Evolutionary conservation across 2,329 filamentous ascomycete genomes (phyloP).

Genomic region (Claviceps lovelessii): DNA sequence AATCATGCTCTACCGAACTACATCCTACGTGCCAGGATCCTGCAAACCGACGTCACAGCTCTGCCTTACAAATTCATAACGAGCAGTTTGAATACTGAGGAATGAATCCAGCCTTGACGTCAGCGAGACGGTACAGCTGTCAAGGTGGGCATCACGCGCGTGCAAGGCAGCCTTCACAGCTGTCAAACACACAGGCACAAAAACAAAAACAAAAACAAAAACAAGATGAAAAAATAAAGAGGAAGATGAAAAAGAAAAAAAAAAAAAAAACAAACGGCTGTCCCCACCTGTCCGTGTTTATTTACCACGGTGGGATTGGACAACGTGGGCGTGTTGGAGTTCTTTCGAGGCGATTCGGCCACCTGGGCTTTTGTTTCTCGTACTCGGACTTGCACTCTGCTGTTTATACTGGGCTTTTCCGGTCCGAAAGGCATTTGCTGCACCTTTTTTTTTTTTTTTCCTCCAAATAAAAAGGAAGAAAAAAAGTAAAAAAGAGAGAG

Average conservation of each 20-base stretch:
- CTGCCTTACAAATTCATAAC: too few relatives aligned
- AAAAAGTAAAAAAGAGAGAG: too few relatives aligned
- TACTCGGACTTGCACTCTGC: too few relatives aligned
- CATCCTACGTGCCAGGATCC: too few relatives aligned
- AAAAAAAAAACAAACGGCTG: background rate
- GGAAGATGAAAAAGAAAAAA: too few relatives aligned
- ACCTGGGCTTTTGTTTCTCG: too few relatives aligned
- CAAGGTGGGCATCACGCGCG: background rate
- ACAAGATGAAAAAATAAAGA: background rate
- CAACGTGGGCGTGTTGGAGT: background rate
- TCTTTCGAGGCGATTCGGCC: background rate
- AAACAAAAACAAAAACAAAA: background rate
- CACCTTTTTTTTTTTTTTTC: too few relatives aligned
- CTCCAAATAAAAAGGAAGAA: too few relatives aligned
- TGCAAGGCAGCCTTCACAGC: background rate
- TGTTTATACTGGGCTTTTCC: too few relatives aligned
- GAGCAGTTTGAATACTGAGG: background rate
- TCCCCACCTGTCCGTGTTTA: background rate
- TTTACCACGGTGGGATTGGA: background rate
- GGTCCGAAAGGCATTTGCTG: too few relatives aligned
- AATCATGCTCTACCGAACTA: too few relatives aligned
- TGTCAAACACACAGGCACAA: background rate
- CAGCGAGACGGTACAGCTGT: background rate
- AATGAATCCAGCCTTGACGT: background rate
- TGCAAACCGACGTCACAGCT: too few relatives aligned